These are phyloP conservation scores for Pleoardoris graminearum DNA, from an alignment of 2,329 filamentous ascomycete genomes.

Conservation along the genomic window DNA sequence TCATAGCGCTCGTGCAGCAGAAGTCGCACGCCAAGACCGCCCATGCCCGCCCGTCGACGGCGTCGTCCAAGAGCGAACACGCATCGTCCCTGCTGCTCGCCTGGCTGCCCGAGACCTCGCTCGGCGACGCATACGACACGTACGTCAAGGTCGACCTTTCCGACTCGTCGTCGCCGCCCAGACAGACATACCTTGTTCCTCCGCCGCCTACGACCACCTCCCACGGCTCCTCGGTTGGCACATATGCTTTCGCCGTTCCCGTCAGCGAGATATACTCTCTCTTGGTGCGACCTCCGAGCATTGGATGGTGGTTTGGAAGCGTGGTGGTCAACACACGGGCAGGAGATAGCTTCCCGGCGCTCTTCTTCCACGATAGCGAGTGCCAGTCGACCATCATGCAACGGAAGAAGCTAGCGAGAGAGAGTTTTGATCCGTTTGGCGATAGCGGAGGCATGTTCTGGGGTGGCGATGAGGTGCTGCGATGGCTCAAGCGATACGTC, in stretches of 20 bases:
- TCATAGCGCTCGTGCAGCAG: constrained; percentile 90
- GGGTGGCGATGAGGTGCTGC: constrained; percentile 93
- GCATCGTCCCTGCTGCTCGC: constrained; percentile 80
- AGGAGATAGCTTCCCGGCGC: constrained; percentile 89
- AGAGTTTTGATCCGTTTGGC: constrained; percentile 89
- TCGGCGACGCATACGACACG: constrained; percentile 80
- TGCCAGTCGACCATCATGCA: constrained; percentile 95
- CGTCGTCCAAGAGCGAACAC: constrained; percentile 51
- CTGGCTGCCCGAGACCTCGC: constrained; percentile 87
- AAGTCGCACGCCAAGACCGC: constrained; percentile 55
- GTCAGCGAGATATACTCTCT: constrained; percentile 89
- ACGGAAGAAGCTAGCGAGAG: constrained; percentile 80
- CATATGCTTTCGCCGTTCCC: constrained; percentile 90
- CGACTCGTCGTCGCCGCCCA: constrained; percentile 77
- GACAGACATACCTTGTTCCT: constrained; percentile 87
- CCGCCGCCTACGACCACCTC: constrained; percentile 84
- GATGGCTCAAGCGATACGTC: constrained; percentile 87
- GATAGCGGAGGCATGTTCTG: constrained; percentile 88
- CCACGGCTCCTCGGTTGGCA: constrained; percentile 70
- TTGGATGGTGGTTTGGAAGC: constrained; percentile 98
- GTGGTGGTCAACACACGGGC: constrained; percentile 88
- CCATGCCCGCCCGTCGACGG: constrained; percentile 46
- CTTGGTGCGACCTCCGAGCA: constrained; percentile 83
- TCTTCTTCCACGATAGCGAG: constrained; percentile 98
- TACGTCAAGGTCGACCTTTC: constrained; percentile 95